These are phyloP conservation scores for Sarocladium oryzae DNA, from an alignment of 2,329 filamentous ascomycete genomes.

Conservation along the genomic window DNA sequence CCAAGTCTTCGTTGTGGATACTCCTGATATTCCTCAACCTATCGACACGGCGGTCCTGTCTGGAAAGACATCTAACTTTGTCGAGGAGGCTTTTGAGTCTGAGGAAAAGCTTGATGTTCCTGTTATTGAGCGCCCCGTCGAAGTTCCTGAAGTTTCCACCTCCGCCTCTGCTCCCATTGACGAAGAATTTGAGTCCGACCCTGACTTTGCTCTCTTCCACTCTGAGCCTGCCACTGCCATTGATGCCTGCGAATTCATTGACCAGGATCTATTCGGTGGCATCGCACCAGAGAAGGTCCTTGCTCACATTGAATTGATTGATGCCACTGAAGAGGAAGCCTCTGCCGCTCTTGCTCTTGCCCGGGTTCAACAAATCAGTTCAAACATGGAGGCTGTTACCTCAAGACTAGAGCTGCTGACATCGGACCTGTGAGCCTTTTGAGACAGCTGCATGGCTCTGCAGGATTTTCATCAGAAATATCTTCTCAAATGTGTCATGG, in stretches of 20 bases:
- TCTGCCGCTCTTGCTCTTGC: constrained; percentile 38
- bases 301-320: constrained; percentile 57
- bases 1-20: constrained; percentile 69
- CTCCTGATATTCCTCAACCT: constrained; percentile 55
- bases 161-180: constrained; percentile 30
- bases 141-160: constrained; percentile 25
- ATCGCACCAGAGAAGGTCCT: constrained; percentile 59
- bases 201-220: constrained; percentile 55
- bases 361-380: constrained; percentile 43
- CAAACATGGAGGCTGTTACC: constrained; percentile 26
- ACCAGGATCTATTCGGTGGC: constrained; percentile 42
- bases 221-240: constrained; percentile 26
- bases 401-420: constrained; percentile 32
- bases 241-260: constrained; percentile 22
- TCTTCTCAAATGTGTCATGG: neutral
- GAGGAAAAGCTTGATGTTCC: constrained; percentile 53
- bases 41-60: constrained; percentile 59
- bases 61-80: constrained; percentile 59
- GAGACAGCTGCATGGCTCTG: neutral
- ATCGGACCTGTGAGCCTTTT: constrained; percentile 21
- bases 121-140: constrained; percentile 42
- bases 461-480: neutral
- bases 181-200: constrained; percentile 56
- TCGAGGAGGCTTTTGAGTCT: constrained; percentile 40
- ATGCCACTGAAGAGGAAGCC: constrained; percentile 44